phyloP scores from a whole-genome alignment of 371 early-diverging fungal genomes.

The Mortierella sp. region DNA sequence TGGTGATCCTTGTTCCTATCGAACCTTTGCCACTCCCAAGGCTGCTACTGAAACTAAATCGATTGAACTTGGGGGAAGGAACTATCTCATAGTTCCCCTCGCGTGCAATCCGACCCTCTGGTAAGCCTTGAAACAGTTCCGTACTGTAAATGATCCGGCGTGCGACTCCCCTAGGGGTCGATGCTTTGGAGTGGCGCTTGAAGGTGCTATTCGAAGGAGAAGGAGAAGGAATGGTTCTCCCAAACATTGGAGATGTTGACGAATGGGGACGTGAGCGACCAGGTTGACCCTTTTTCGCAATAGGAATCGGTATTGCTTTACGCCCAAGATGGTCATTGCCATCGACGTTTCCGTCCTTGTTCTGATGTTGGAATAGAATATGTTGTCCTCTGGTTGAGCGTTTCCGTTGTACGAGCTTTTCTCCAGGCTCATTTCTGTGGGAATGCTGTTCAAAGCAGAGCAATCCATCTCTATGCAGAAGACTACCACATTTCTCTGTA shows the following conservation, averaged over 20 bases:
- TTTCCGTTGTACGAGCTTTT: no score
- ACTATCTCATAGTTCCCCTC: constrained; percentile 24
- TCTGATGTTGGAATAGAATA: no score
- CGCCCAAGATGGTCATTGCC: not conserved
- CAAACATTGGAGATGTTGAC: not conserved
- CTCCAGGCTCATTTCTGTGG: no score
- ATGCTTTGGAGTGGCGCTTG: constrained; percentile 11
- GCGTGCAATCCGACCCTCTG: constrained; percentile 16
- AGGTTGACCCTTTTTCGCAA: not conserved
- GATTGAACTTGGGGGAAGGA: not conserved
- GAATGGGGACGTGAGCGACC: not conserved
- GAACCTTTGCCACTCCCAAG: no score
- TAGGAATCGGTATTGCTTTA: not conserved
- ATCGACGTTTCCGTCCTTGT: not conserved
- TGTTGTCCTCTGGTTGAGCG: no score
- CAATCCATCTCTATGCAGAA: no score
- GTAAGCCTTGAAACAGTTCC: constrained; percentile 8
- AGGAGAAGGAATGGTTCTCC: not conserved
- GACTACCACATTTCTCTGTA: not conserved
- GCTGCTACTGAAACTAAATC: no score
- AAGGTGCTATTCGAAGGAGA: not conserved
- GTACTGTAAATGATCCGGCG: constrained; percentile 24
- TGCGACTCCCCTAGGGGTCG: constrained; percentile 14
- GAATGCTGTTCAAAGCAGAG: no score
- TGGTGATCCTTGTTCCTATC: no score